Base-by-base conservation (phyloP, 1,139 yeast species). In the Zygoascus sp. region DNA sequence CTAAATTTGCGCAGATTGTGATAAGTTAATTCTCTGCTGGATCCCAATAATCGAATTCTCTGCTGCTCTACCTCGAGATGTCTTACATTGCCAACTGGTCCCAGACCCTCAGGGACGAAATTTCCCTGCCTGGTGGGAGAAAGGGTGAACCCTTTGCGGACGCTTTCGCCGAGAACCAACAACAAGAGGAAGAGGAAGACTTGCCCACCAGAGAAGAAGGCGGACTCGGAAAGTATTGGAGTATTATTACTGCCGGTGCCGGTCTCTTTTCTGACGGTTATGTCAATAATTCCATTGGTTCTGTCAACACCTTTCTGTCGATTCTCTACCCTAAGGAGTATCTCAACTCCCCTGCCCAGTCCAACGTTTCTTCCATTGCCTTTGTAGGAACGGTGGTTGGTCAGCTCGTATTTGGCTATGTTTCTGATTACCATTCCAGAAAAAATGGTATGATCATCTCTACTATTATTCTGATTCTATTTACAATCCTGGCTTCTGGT, bases 221-320 rank as follows among this genome's bases (percentile, higher is more conserved):
- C 32, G 30, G 19, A 30, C 55, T 68, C 49, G 48, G 51, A 21
- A 48, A 45, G 30, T 48, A 48, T 53, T 77, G 92, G 86, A 85
- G 95, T 4, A 85, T 89, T 40, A 75, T 85, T 54, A 81, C 89
- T 17, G 80, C 95, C 1, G 96, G 96, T 55, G 92, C 95, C 1
- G 96, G 96, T 47, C 72, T 88, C 46, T 86, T 89, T 63, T 81
- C 92, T 25, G 96, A 88, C 65, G 96, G 96, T 49, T 88, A 87
- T 62, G 83, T 86, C 53, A 87, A 87, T 65, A 84, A 84, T 66
- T 80, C 92, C 44, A 84, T 87, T 50, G 77, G 88, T 50, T 76
- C 89, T n/a, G 92, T 83, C 20, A 73, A 81, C 38, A 78, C 88
- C 10, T 80, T 89, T 67, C 73, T 89, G 50, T 62, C 73, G 11